Conservation (phyloP, 768 basidiomycete species). For the Leccinum uliginosum region DNA sequence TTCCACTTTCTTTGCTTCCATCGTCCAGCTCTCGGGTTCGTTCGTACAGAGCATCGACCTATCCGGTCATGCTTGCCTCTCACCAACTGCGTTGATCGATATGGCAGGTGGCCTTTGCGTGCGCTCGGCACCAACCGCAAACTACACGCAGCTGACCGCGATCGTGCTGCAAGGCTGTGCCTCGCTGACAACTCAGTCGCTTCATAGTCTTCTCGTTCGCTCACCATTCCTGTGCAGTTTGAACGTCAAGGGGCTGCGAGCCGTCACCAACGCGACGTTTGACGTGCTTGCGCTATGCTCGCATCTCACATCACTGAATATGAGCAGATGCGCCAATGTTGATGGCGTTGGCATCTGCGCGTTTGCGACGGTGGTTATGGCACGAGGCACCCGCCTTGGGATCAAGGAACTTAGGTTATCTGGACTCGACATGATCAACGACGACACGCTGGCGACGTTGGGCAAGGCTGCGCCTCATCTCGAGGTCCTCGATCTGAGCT, state of each 20-base stretch:
- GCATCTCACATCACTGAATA: slow-evolving; percentile 55
- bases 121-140: slow-evolving; percentile 23
- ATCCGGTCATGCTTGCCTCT: slow-evolving; percentile 53
- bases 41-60: slow-evolving; percentile 64
- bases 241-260: slow-evolving; percentile 61
- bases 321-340: slow-evolving; percentile 68
- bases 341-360: slow-evolving; percentile 57
- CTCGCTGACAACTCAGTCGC: slow-evolving; percentile 55
- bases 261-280: slow-evolving; percentile 73
- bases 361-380: slow-evolving; percentile 41
- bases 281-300: slow-evolving; percentile 60
- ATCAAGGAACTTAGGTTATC: slow-evolving; percentile 64
- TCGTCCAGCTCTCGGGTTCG: slow-evolving; percentile 54
- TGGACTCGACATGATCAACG: slow-evolving; percentile 58
- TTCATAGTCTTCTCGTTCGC: slow-evolving; percentile 65
- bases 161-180: slow-evolving; percentile 75
- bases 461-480: slow-evolving; percentile 67
- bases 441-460: slow-evolving; percentile 58
- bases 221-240: slow-evolving; percentile 58
- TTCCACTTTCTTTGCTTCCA: slow-evolving; percentile 43
- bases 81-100: slow-evolving; percentile 45
- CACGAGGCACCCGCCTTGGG: slow-evolving; percentile 44
- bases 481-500: slow-evolving; percentile 79
- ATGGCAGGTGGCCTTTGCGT: slow-evolving; percentile 54
- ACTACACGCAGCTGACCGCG: slow-evolving; percentile 62